Conservation (phyloP, 371 early-diverging fungal species). For the Globomyces sp. region DNA sequence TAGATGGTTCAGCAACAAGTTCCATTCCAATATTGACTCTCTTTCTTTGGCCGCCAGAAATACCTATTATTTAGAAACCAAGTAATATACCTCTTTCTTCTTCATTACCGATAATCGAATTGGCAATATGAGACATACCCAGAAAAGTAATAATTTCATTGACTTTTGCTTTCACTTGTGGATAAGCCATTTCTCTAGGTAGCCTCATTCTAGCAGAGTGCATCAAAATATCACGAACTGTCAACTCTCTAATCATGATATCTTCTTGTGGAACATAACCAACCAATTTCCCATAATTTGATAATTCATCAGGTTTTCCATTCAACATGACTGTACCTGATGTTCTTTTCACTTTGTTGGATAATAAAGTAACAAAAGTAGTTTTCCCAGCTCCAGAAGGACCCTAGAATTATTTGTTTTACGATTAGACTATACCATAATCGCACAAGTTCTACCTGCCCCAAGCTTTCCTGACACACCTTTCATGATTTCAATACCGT, state of each 20-base stretch:
- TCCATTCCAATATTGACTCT: conserved; percentile 83
- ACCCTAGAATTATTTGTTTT: conserved; percentile 53
- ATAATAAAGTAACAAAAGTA: conserved; percentile 48
- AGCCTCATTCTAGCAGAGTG: conserved; percentile 70
- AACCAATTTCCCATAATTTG: conserved; percentile 41
- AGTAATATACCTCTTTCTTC: conserved; percentile 49
- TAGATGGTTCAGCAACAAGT: conserved; percentile 61
- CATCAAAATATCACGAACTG: conserved; percentile 54
- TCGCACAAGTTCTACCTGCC: conserved; percentile 61
- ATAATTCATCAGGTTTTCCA: conserved; percentile 37
- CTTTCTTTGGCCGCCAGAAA: conserved; percentile 87
- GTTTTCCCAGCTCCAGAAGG: conserved; percentile 32
- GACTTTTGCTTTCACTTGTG: conserved; percentile 51
- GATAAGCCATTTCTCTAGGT: conserved; percentile 46
- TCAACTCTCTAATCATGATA: conserved; percentile 60
- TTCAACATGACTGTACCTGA: conserved; percentile 44
- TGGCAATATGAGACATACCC: conserved; percentile 59
- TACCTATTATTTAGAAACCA: conserved; percentile 1
- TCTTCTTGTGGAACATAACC: conserved; percentile 69
- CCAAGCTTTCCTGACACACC: conserved; percentile 53
- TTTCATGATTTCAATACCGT: conserved; percentile 54
- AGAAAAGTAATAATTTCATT: conserved; percentile 54
- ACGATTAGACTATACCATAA: conserved; percentile 76
- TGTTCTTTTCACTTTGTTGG: conserved; percentile 43
- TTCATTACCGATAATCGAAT: conserved; percentile 66